phyloP scores from a whole-genome alignment of 176 grass and related monocot genomes.

The Phoenix roebelenii region DNA sequence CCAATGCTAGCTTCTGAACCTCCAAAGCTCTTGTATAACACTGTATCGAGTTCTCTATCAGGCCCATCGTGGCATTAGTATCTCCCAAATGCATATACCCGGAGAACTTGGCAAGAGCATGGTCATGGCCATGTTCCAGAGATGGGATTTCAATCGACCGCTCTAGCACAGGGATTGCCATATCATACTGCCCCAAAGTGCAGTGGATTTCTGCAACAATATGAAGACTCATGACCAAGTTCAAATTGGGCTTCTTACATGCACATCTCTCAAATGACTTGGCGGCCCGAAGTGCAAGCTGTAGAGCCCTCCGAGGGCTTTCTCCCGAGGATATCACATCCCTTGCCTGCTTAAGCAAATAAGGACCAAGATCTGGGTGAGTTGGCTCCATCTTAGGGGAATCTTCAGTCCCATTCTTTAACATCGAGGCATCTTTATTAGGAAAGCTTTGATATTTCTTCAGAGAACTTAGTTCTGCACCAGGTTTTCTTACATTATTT shows the following conservation, averaged over 20 bases:
- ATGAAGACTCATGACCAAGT: constrained; percentile 16
- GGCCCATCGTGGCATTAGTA: constrained; percentile 15
- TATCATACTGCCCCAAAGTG: constrained; percentile 3
- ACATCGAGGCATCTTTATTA: no score
- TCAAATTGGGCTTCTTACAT: constrained; percentile 9
- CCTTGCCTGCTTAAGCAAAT: constrained; percentile 23
- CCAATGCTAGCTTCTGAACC: constrained; percentile 18
- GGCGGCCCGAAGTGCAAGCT: constrained; percentile 19
- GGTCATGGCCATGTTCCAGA: constrained; percentile 13
- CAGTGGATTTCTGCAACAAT: constrained; percentile 10
- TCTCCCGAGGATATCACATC: constrained; percentile 14
- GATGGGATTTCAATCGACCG: constrained; percentile 15
- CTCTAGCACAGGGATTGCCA: constrained; percentile 21
- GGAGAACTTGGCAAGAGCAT: constrained; percentile 19
- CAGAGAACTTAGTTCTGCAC: no score
- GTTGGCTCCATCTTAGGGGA: not conserved
- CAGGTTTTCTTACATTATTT: no score
- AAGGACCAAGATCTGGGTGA: constrained; percentile 20
- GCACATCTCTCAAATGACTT: constrained; percentile 22
- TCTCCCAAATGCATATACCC: constrained; percentile 28
- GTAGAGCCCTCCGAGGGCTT: not conserved
- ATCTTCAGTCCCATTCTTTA: not conserved
- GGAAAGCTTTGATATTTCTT: no score
- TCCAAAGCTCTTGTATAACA: constrained; percentile 16
- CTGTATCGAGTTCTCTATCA: constrained; percentile 11